Conservation (phyloP, 495 filamentous ascomycete genomes). For the Penicillium antarcticum region DNA sequence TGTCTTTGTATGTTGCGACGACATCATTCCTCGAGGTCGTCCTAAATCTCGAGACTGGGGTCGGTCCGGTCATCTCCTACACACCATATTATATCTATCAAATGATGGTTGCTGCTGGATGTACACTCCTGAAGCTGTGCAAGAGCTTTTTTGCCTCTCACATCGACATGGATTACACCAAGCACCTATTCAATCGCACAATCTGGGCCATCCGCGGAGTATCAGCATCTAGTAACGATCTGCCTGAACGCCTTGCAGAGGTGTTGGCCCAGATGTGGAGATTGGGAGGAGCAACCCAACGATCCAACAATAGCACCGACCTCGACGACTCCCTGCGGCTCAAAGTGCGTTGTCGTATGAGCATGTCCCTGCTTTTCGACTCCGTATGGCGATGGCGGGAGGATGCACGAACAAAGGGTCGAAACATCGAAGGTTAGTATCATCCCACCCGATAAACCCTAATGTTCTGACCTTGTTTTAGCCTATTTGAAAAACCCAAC, state of each 20-base stretch:
- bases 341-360: constrained; percentile 85
- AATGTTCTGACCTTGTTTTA: constrained; percentile 13
- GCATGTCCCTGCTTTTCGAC: constrained; percentile 90
- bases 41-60: constrained; percentile 55
- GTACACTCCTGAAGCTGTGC: constrained; percentile 79
- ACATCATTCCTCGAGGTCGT: constrained; percentile 71
- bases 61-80: constrained; percentile 57
- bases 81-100: constrained; percentile 86
- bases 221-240: constrained; percentile 78
- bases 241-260: constrained; percentile 81
- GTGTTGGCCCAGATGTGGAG: constrained; percentile 93
- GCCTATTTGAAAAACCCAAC: constrained; percentile 83
- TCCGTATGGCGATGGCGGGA: constrained; percentile 93
- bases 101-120: constrained; percentile 86
- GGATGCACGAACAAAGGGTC: constrained; percentile 73
- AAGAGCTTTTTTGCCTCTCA: constrained; percentile 73
- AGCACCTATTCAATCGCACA: constrained; percentile 68
- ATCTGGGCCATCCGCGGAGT: constrained; percentile 74
- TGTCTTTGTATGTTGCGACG: constrained; percentile 72
- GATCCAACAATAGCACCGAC: constrained; percentile 26
- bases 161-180: constrained; percentile 72
- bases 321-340: constrained; percentile 73
- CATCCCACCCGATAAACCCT: too few relatives aligned
- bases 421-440: constrained; percentile 66
- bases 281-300: constrained; percentile 53